phyloP scores from a whole-genome alignment of 106 monocot genomes.

The Apostasia shenzhenica region DNA sequence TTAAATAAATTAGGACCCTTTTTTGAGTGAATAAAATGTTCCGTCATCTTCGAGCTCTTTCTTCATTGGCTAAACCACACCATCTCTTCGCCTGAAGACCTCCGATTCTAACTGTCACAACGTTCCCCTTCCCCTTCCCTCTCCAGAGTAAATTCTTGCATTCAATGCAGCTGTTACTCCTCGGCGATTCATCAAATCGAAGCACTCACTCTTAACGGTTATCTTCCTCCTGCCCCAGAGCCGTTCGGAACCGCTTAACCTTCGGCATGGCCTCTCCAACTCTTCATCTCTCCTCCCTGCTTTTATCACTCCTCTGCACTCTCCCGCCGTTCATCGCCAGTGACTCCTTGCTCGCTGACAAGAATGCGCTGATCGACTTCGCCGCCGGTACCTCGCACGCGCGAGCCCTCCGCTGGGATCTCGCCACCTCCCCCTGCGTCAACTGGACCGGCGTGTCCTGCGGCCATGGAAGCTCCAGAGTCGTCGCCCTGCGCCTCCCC shows the following conservation, averaged over 20 bases:
- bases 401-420: not conserved
- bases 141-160: not conserved
- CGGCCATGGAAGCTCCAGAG: not conserved
- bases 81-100: too few relatives aligned
- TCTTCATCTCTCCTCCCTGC: not conserved
- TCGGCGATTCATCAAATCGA: not conserved
- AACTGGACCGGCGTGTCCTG: not conserved
- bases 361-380: not conserved
- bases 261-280: too few relatives aligned
- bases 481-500: not conserved
- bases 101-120: too few relatives aligned
- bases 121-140: not conserved
- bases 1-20: too few relatives aligned
- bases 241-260: not conserved
- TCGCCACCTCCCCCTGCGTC: not conserved
- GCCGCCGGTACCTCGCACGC: not conserved
- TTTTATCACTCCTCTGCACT: not conserved
- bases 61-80: too few relatives aligned
- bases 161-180: not conserved
- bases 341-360: not conserved
- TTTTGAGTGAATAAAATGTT: too few relatives aligned
- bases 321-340: not conserved
- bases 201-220: not conserved
- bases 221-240: not conserved
- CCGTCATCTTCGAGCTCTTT: too few relatives aligned